A percentile compares a stretch with the other conserved stretches of the same genome.
Conservation (phyloP, 73 alveolate genomes). For the Paraurostyla sp. region DNA sequence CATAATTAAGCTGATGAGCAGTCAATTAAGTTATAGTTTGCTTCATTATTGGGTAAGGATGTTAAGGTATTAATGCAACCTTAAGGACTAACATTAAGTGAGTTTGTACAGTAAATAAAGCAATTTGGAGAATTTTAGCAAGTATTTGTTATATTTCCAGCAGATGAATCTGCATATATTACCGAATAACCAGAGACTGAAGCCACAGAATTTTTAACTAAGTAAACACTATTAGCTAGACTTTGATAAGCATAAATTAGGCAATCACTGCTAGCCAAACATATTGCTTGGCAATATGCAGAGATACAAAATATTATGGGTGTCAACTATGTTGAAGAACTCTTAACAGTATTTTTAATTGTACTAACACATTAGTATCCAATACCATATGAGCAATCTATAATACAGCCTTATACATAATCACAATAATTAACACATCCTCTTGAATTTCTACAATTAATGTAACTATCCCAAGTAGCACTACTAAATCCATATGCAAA, state of each 20-base stretch:
- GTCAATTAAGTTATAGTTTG: neutral
- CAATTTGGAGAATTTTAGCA: neutral
- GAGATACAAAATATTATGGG: neutral
- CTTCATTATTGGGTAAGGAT: neutral
- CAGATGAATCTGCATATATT: slow-evolving; percentile 2
- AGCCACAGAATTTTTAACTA: neutral
- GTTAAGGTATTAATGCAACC: neutral
- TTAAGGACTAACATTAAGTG: neutral
- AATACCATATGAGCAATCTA: neutral
- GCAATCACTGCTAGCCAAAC: neutral
- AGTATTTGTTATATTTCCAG: neutral
- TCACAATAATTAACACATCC: neutral
- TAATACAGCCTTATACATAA: neutral
- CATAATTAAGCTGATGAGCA: slow-evolving; percentile 6
- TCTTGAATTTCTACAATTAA: neutral
- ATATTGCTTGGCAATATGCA: neutral
- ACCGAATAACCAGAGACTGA: slow-evolving; percentile 12
- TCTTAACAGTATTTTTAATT: neutral
- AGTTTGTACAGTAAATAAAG: slow-evolving; percentile 27
- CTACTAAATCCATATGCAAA: neutral
- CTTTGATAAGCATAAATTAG: neutral
- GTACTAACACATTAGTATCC: neutral
- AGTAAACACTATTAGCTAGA: neutral
- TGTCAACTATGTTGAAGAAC: neutral
- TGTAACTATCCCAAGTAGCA: neutral